A percentile compares a stretch with the other conserved stretches of the same genome.
Conservation (phyloP, 2,329 filamentous ascomycete genomes). For the Penicillium hesseltinei region DNA sequence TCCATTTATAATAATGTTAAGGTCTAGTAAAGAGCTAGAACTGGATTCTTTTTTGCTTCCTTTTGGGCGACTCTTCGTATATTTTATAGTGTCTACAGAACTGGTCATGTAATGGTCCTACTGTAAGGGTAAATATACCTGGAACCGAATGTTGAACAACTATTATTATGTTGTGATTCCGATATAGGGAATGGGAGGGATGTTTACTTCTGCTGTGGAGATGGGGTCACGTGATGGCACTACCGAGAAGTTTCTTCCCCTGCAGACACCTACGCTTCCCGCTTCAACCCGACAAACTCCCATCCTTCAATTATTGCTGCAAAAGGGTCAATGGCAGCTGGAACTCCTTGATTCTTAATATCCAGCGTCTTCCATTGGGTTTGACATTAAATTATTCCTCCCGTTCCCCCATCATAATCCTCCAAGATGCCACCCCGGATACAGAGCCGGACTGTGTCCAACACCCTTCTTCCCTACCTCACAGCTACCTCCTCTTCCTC, state of each 20-base stretch:
- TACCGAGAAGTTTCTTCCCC: conserved; percentile 35
- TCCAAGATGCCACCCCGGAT: conserved; percentile 42
- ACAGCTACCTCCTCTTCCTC: conserved; percentile 30
- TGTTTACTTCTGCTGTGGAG: conserved; percentile 2
- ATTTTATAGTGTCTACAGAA: background rate
- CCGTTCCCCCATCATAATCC: conserved; percentile 3
- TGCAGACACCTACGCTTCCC: conserved; percentile 17
- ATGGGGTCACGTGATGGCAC: conserved; percentile 23
- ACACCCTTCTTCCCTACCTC: conserved; percentile 34
- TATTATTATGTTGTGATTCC: background rate
- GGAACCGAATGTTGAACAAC: background rate
- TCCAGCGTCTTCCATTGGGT: background rate
- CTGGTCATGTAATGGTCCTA: too few species aligned
- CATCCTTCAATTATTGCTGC: conserved; percentile 21
- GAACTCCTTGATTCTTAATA: conserved; percentile 8
- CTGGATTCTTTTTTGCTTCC: background rate
- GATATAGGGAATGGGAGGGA: background rate
- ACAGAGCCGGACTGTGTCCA: conserved; percentile 37
- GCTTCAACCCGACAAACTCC: conserved; percentile 7
- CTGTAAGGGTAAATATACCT: background rate
- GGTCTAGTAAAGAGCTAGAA: background rate
- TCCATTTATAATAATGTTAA: background rate
- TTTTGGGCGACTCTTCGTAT: background rate
- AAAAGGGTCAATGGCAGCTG: conserved; percentile 12
- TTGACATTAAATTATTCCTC: background rate